Percentiles rank a stretch among this genome's conserved stretches.
Evolutionary conservation across 805 yeast species (phyloP).

Genomic region (Metschnikowia borealis): DNA sequence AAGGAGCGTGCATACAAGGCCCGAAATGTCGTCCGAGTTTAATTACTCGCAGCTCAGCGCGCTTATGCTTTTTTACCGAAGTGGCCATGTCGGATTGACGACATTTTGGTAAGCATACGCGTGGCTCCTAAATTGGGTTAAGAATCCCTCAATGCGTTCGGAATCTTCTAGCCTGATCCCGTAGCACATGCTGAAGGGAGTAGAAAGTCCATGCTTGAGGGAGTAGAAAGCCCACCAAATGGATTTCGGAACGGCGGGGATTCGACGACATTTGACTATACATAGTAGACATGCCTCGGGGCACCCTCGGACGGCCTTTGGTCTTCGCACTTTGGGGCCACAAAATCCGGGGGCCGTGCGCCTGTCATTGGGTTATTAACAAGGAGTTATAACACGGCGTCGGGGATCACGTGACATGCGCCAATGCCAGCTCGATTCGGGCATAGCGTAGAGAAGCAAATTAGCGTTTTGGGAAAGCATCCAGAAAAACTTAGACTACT

Average conservation of each 20-base stretch:
- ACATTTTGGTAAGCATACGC: not conserved
- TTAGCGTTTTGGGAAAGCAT: not conserved
- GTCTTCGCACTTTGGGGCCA: not conserved
- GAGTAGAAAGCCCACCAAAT: not conserved
- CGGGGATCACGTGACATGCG: not conserved
- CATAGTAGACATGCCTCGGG: not conserved
- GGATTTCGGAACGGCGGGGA: not conserved
- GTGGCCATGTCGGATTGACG: not conserved
- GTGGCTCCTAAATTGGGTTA: not conserved
- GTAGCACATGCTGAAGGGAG: not conserved
- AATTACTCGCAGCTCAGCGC: constrained; percentile 1
- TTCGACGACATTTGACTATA: not conserved
- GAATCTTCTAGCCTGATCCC: not conserved
- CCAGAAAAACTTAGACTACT: not conserved
- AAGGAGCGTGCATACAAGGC: not conserved
- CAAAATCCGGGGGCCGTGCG: not conserved
- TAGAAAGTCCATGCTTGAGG: no score
- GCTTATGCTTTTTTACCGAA: not conserved
- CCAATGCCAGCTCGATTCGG: not conserved
- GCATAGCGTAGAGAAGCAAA: not conserved
- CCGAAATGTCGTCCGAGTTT: not conserved
- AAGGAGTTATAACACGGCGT: not conserved
- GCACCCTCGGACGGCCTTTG: not conserved
- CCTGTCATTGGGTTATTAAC: not conserved
- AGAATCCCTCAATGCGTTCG: not conserved